These are phyloP conservation scores for Fusarium sp. DNA, from an alignment of 2,329 filamentous ascomycete genomes.

Conservation along the genomic window DNA sequence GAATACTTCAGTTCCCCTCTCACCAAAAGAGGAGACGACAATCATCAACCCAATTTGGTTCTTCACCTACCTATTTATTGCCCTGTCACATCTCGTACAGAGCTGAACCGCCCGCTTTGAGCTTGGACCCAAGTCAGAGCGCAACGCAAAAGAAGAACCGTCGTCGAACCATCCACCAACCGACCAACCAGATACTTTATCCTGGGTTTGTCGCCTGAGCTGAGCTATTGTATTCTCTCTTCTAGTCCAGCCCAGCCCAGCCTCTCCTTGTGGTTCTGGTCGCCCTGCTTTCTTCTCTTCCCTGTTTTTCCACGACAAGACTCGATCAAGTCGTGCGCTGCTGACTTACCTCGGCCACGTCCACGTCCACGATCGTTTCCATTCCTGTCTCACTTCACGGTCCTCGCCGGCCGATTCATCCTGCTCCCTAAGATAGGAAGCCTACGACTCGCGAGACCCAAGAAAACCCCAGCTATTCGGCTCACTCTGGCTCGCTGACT, in stretches of 20 bases:
- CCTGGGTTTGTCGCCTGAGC: slow-evolving; percentile 23
- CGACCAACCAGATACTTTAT: slow-evolving; percentile 28
- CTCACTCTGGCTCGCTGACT: slow-evolving; percentile 39
- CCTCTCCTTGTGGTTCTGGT: slow-evolving; percentile 24
- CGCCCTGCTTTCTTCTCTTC: slow-evolving; percentile 21
- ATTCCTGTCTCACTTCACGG: slow-evolving; percentile 42
- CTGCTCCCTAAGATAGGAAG: slow-evolving; percentile 35
- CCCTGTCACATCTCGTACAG: slow-evolving; percentile 38
- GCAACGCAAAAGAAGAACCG: slow-evolving; percentile 25
- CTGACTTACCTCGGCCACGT: slow-evolving; percentile 34
- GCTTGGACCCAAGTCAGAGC: slow-evolving; percentile 37
- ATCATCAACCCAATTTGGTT: not conserved
- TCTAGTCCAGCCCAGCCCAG: slow-evolving; percentile 17
- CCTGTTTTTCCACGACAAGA: slow-evolving; percentile 13
- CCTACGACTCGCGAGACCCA: slow-evolving; percentile 39
- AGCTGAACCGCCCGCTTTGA: slow-evolving; percentile 41
- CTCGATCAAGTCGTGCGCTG: slow-evolving; percentile 22
- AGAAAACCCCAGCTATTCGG: slow-evolving; percentile 42
- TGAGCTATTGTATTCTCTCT: slow-evolving; percentile 27
- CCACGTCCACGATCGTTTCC: slow-evolving; percentile 30
- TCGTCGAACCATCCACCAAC: slow-evolving; percentile 34
- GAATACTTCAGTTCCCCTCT: slow-evolving; percentile 1
- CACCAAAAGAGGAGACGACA: slow-evolving; percentile 8
- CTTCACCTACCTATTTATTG: slow-evolving; percentile 5
- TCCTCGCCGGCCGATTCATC: slow-evolving; percentile 35